Conservation (phyloP, 768 basidiomycete genomes). For the Phallus indusiatus region DNA sequence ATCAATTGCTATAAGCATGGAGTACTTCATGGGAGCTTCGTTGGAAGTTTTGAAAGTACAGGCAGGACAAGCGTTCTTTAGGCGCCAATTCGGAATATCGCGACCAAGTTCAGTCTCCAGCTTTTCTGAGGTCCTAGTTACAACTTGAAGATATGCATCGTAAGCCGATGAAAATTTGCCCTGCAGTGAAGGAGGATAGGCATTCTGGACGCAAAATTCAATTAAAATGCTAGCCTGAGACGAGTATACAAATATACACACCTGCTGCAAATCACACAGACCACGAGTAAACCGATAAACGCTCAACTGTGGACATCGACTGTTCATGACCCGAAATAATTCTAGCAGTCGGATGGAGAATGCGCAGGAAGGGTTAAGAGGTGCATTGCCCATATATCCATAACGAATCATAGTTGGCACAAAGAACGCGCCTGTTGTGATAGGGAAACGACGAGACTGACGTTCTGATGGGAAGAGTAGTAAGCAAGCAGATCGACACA, state of each 20-base stretch:
- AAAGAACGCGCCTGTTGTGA: not conserved
- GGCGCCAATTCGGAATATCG: conserved; percentile 22
- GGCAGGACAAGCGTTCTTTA: conserved; percentile 26
- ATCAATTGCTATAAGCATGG: conserved; percentile 22
- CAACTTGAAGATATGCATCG: conserved; percentile 27
- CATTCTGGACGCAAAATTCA: conserved; percentile 14
- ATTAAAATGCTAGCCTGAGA: not conserved
- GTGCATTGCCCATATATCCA: not conserved
- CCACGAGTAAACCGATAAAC: conserved; percentile 20
- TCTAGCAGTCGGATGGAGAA: conserved; percentile 14
- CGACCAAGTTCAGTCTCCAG: conserved; percentile 20
- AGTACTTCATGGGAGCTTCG: conserved; percentile 20
- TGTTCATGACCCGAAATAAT: conserved; percentile 4
- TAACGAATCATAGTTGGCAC: not conserved
- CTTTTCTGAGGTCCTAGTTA: conserved; percentile 11
- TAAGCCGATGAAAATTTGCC: conserved; percentile 23
- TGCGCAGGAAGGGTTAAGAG: not conserved
- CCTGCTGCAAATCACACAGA: conserved; percentile 18
- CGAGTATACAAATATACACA: conserved; percentile 10
- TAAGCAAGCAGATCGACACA: no score
- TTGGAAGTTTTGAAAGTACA: conserved; percentile 28
- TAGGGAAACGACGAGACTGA: not conserved
- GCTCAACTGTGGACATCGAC: conserved; percentile 17
- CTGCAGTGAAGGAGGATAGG: conserved; percentile 18
- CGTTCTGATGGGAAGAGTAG: not conserved